A percentile compares a stretch with the other conserved stretches of the same genome.
Conservation (phyloP, 148 eudicot genomes). For the Drosera capensis region DNA sequence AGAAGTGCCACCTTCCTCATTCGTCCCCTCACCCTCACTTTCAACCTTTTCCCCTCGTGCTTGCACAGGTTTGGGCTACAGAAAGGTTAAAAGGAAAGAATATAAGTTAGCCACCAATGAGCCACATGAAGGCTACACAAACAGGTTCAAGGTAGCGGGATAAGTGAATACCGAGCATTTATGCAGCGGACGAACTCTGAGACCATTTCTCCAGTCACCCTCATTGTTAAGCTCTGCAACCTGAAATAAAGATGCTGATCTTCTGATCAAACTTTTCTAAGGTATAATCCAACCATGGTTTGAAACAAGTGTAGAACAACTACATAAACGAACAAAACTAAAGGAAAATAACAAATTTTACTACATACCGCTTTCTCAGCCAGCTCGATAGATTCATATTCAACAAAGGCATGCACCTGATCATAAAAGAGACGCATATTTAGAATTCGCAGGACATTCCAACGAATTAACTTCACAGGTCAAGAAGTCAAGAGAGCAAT, state of each 20-base stretch:
- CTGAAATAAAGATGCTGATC: conserved; percentile 22
- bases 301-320: no score
- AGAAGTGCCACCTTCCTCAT: conserved; percentile 45
- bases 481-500: no score
- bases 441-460: no score
- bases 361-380: conserved; percentile 88
- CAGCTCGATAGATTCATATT: conserved; percentile 76
- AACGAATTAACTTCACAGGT: no score
- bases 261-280: no score
- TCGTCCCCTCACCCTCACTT: conserved; percentile 37
- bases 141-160: no score
- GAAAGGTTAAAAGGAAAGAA: not conserved
- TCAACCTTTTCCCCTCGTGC: conserved; percentile 49
- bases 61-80: conserved; percentile 46
- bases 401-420: conserved; percentile 94
- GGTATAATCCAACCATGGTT: no score
- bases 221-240: conserved; percentile 64
- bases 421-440: conserved; percentile 12
- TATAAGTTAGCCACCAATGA: not conserved
- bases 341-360: conserved; percentile 1
- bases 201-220: conserved; percentile 87
- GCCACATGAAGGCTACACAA: no score
- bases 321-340: no score
- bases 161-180: conserved; percentile 36
- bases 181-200: conserved; percentile 67